Conservation (phyloP, 2,329 filamentous ascomycete genomes). For the Pyrenophora tritici-repentis region DNA sequence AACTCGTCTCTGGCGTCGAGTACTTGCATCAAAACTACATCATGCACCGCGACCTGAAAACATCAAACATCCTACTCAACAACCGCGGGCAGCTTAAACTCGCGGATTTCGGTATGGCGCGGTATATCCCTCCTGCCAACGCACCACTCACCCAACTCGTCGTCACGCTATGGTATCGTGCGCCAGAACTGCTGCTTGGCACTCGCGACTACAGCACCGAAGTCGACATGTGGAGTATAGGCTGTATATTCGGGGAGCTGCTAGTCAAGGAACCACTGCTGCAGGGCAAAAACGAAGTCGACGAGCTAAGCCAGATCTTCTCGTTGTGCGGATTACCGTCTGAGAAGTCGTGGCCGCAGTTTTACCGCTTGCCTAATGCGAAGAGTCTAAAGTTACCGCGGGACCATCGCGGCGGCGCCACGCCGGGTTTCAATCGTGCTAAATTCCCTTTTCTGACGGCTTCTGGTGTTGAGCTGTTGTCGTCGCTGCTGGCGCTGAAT, state of each 20-base stretch:
- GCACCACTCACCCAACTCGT: conserved; percentile 88
- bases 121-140: conserved; percentile 72
- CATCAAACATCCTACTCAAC: conserved; percentile 74
- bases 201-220: conserved; percentile 73
- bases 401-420: conserved; percentile 36
- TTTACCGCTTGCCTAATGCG: conserved; percentile 85
- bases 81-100: conserved; percentile 95
- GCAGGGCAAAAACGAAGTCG: conserved; percentile 89
- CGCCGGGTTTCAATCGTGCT: conserved; percentile 66
- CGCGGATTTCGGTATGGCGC: conserved; percentile 97
- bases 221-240: conserved; percentile 94
- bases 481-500: conserved; percentile 72
- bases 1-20: conserved; percentile 77
- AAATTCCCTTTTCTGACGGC: conserved; percentile 82
- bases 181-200: conserved; percentile 87
- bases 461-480: conserved; percentile 73
- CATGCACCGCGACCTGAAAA: conserved; percentile 57
- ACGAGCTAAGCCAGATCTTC: conserved; percentile 81
- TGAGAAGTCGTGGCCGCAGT: conserved; percentile 81
- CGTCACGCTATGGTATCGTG: conserved; percentile 95
- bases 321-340: conserved; percentile 85
- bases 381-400: conserved; percentile 70
- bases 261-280: conserved; percentile 81
- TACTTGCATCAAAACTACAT: conserved; percentile 92
- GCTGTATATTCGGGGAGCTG: conserved; percentile 94